Percentiles rank a stretch among this genome's conserved stretches.
Evolutionary conservation across 2,329 filamentous ascomycete genomes (phyloP).

Genomic region (Aureobasidium sp.): DNA sequence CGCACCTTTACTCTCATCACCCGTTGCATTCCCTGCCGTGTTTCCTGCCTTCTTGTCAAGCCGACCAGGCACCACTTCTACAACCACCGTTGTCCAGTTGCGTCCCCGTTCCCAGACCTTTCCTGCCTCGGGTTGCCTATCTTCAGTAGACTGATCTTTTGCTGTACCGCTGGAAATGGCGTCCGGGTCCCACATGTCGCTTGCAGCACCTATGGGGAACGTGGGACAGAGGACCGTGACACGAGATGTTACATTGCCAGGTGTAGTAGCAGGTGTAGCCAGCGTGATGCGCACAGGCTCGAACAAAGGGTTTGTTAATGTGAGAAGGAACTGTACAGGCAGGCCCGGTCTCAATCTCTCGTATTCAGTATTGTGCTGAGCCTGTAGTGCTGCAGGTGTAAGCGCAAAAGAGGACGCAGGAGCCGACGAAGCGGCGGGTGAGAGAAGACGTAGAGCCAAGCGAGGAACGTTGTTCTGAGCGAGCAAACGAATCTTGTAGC

Average conservation of each 20-base stretch:
- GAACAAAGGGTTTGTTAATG: slow-evolving; percentile 89
- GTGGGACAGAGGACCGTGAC: slow-evolving; percentile 91
- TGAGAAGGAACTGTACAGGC: slow-evolving; percentile 72
- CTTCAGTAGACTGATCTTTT: slow-evolving; percentile 29
- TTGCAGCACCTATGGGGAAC: slow-evolving; percentile 90
- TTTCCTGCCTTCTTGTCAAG: slow-evolving; percentile 16
- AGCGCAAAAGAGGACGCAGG: slow-evolving; percentile 43
- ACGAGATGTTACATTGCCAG: slow-evolving; percentile 65
- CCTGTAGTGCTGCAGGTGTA: slow-evolving; percentile 19
- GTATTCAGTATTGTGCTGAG: slow-evolving; percentile 23
- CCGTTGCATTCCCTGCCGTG: slow-evolving; percentile 17
- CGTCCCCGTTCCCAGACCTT: slow-evolving; percentile 93
- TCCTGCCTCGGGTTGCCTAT: slow-evolving; percentile 67
- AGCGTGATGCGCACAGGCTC: slow-evolving; percentile 81
- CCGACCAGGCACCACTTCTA: slow-evolving; percentile 69
- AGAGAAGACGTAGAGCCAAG: slow-evolving; percentile 61
- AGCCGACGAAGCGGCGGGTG: slow-evolving; percentile 43
- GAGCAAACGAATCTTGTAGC: slow-evolving; percentile 86
- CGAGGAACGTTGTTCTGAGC: slow-evolving; percentile 78
- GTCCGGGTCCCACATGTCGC: slow-evolving; percentile 69
- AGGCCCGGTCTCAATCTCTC: slow-evolving; percentile 33
- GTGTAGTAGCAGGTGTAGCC: slow-evolving; percentile 72
- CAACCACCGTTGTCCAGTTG: slow-evolving; percentile 90
- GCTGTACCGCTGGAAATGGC: slow-evolving; percentile 28
- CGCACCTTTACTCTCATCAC: slow-evolving; percentile 33